Evolutionary conservation across 345 rosid genomes (phyloP).

Genomic region (Salix suchowensis): DNA sequence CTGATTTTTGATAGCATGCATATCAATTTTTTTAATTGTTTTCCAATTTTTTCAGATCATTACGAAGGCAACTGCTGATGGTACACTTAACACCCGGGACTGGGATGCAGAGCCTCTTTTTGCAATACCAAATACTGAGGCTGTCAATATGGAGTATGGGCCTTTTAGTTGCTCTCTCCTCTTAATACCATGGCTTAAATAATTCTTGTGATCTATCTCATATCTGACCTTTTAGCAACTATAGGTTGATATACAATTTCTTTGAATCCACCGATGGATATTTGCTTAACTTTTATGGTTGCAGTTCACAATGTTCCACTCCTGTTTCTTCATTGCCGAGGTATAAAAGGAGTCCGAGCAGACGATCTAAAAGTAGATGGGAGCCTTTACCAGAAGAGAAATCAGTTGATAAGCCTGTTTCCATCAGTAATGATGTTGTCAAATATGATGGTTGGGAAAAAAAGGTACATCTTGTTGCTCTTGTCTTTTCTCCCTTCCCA

Average conservation of each 20-base stretch:
- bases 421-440: conserved; percentile 33
- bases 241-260: not conserved
- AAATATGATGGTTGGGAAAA: conserved; percentile 60
- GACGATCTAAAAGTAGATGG: conserved; percentile 93
- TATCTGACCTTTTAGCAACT: not conserved
- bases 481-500: not conserved
- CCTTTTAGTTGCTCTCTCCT: conserved; percentile 7
- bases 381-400: conserved; percentile 84
- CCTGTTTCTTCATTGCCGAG: conserved; percentile 33
- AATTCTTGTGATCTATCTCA: not conserved
- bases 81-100: conserved; percentile 61
- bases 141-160: conserved; percentile 50
- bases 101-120: conserved; percentile 89
- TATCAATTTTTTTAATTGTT: conserved; percentile 1
- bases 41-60: conserved; percentile 43
- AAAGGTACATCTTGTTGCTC: conserved; percentile 42
- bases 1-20: conserved; percentile 1
- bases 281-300: conserved; percentile 1
- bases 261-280: not conserved
- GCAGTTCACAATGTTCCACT: conserved; percentile 35
- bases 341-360: conserved; percentile 59
- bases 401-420: conserved; percentile 39
- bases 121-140: conserved; percentile 42
- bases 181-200: not conserved
- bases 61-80: conserved; percentile 62